A percentile compares a stretch with the other conserved stretches of the same genome.
Conservation (phyloP, 2,329 filamentous ascomycete genomes). For the Calonectria ilicicola region DNA sequence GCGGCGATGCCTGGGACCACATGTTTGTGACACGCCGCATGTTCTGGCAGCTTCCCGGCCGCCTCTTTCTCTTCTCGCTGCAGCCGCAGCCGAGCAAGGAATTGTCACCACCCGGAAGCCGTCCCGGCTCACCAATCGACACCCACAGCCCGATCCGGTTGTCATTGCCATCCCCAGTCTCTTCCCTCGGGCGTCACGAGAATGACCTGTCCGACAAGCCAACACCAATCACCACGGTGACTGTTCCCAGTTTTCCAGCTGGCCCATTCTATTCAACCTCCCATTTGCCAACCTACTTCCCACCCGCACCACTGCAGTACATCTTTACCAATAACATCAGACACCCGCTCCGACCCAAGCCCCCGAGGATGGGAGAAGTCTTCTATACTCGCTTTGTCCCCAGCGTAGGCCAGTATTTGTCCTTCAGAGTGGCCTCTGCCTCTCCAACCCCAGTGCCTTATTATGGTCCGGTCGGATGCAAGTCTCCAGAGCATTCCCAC, state of each 20-base stretch:
- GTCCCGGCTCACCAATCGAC: slow-evolving; percentile 63
- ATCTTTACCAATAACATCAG: slow-evolving; percentile 81
- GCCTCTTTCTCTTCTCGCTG: slow-evolving; percentile 89
- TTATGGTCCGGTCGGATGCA: slow-evolving; percentile 66
- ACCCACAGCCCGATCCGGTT: slow-evolving; percentile 40
- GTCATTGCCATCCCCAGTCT: slow-evolving; percentile 43
- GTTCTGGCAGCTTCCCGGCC: slow-evolving; percentile 93
- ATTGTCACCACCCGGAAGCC: slow-evolving; percentile 63
- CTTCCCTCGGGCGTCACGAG: slow-evolving; percentile 41
- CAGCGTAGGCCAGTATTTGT: slow-evolving; percentile 84
- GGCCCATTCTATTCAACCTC: slow-evolving; percentile 86
- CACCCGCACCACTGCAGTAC: slow-evolving; percentile 85
- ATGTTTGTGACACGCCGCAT: slow-evolving; percentile 86
- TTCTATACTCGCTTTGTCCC: slow-evolving; percentile 92
- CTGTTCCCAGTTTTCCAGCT: slow-evolving; percentile 55
- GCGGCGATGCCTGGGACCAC: slow-evolving; percentile 75
- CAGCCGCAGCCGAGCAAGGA: slow-evolving; percentile 72
- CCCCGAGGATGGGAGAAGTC: slow-evolving; percentile 88
- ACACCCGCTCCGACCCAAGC: slow-evolving; percentile 89
- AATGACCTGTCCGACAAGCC: slow-evolving; percentile 55
- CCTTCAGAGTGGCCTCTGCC: slow-evolving; percentile 85
- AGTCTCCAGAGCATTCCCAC: slow-evolving; percentile 53
- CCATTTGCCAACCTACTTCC: slow-evolving; percentile 91
- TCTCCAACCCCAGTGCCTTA: slow-evolving; percentile 73
- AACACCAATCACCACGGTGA: slow-evolving; percentile 48